Base-by-base conservation (phyloP, 2,329 filamentous ascomycete species). In the Stachybotrys chartarum region DNA sequence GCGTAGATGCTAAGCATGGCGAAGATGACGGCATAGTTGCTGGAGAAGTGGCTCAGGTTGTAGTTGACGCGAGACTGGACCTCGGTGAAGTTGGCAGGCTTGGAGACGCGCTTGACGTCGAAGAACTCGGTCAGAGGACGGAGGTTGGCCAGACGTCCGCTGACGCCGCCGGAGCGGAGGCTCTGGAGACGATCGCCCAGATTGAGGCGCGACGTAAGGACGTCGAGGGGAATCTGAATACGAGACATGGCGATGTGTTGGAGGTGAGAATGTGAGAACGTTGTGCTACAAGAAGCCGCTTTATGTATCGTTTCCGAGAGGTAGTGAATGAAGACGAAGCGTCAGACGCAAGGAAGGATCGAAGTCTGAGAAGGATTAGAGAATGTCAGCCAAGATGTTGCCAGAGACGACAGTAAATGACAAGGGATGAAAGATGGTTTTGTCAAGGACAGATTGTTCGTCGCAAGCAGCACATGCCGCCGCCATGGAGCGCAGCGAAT, bases 1-100 rank as follows among this genome's bases (percentile, higher is more conserved):
- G 90, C 90, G 80, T 99, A 99, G 76, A 99, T 87, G 79, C 88
- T 90, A 68, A 99, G 87, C 87, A 99, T 95, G 66, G 89, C 80
- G 71, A 97, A 96, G 65, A 97, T 84, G 60, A 89, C 87, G 63
- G 89, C 88, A 82, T 99, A 99, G 80, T 99, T 99, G 87, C 91
- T 97, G 59, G 91, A 95, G 81, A 96, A 99, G 79, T 97, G 88
- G 72, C 88, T 85, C 62, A 99, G 78, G 75, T 99, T 99, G 86
- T 97, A 97, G 80, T 95, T 96, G 77, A 96, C 86, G 62, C 93
- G 86, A 64, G 87, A 91, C 75, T 97, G 93, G 61, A 91, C 85
- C 73, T 97, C 92, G 62, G 78, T 78, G 67, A 97, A 97, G 78
- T 95, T 95, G 69, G 83, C 84, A 31, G 94, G 94, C 78, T 97